Conservation (phyloP, 2,329 filamentous ascomycete genomes). For the Dactylellina cionopaga region DNA sequence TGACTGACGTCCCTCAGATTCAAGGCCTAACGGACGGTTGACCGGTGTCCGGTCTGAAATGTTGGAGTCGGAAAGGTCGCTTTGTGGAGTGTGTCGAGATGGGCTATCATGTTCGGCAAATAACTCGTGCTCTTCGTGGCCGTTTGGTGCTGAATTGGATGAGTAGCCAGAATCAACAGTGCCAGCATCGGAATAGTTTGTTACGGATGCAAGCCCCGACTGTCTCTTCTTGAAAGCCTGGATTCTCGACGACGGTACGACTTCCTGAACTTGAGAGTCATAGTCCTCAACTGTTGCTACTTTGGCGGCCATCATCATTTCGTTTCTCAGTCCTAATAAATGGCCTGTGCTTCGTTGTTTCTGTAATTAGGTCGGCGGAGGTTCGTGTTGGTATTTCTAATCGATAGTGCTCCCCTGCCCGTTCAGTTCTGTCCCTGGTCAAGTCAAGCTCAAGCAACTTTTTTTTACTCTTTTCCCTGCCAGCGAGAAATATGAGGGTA, state of each 20-base stretch:
- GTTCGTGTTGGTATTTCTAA: slow-evolving; percentile 30
- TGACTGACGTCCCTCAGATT: slow-evolving; percentile 40
- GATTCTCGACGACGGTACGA: slow-evolving; percentile 52
- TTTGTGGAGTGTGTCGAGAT: slow-evolving; percentile 53
- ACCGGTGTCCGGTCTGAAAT: slow-evolving; percentile 54
- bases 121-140: slow-evolving; percentile 38
- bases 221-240: slow-evolving; percentile 54
- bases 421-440: slow-evolving; percentile 40
- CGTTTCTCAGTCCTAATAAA: slow-evolving; percentile 31
- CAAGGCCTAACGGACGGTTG: slow-evolving; percentile 44
- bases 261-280: slow-evolving; percentile 56
- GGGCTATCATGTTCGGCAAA: slow-evolving; percentile 47
- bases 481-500: slow-evolving; percentile 46
- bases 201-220: slow-evolving; percentile 54
- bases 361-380: slow-evolving; percentile 15
- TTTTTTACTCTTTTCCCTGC: slow-evolving; percentile 52
- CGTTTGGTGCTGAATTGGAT: slow-evolving; percentile 54
- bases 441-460: slow-evolving; percentile 47
- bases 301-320: slow-evolving; percentile 37
- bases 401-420: slow-evolving; percentile 50
- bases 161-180: slow-evolving; percentile 56
- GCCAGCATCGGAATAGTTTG: slow-evolving; percentile 54
- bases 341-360: slow-evolving; percentile 19
- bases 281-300: slow-evolving; percentile 56
- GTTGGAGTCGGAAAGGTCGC: slow-evolving; percentile 55